Conservation (phyloP, 345 rosid species). For the Lepidium sativum region DNA sequence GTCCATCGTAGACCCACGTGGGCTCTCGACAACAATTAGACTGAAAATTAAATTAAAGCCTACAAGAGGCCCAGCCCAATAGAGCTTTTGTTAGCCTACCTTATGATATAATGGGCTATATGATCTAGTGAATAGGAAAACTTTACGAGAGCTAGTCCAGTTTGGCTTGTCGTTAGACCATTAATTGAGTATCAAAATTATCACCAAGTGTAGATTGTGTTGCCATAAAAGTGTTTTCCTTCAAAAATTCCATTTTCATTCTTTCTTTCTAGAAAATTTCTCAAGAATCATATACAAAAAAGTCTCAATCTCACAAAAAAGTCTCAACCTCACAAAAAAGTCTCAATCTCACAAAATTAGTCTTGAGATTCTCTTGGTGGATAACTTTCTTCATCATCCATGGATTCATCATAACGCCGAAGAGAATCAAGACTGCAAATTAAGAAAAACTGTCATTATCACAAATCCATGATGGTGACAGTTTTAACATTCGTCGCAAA, state of each 20-base stretch:
- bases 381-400: conserved; percentile 7
- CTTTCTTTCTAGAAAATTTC: background rate
- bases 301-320: background rate
- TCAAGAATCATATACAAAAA: conserved; percentile 3
- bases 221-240: background rate
- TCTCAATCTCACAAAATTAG: background rate
- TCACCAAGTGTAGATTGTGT: background rate
- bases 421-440: conserved; percentile 39
- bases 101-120: background rate
- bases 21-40: conserved; percentile 38
- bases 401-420: conserved; percentile 19
- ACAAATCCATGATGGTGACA: background rate
- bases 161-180: background rate
- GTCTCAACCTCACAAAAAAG: background rate
- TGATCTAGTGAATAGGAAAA: background rate
- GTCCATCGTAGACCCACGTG: conserved; percentile 57
- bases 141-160: background rate
- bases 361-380: conserved; percentile 19
- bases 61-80: background rate
- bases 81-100: background rate
- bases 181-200: background rate
- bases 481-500: background rate
- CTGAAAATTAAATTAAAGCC: background rate
- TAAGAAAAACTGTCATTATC: background rate
- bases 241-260: background rate